phyloP scores from a whole-genome alignment of 768 basidiomycete species.

The Lepiota venenata region DNA sequence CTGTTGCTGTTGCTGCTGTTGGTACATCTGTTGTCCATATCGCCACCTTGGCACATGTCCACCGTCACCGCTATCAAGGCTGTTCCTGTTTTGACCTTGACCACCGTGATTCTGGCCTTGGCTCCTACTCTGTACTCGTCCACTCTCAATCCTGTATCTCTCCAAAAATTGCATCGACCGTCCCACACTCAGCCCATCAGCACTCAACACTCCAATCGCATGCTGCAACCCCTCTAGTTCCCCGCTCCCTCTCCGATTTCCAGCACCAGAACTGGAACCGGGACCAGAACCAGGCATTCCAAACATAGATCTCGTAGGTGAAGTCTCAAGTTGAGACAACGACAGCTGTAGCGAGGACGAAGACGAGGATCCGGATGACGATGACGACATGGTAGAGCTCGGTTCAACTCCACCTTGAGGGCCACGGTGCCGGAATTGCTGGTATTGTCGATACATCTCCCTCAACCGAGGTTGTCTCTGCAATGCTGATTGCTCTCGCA shows the following conservation, averaged over 20 bases:
- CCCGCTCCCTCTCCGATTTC: background rate
- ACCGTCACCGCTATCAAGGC: no score
- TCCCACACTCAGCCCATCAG: slow-evolving; percentile 4
- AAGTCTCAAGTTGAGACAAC: slow-evolving; percentile 5
- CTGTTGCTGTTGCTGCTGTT: no score
- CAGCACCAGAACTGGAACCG: background rate
- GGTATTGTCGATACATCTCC: background rate
- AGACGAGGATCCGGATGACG: background rate
- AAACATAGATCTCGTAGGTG: background rate
- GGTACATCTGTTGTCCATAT: no score
- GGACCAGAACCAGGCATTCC: background rate
- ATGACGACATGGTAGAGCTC: background rate
- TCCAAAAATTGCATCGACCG: slow-evolving; percentile 6
- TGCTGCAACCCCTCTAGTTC: background rate
- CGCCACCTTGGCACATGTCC: no score
- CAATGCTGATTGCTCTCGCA: background rate
- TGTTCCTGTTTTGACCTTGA: background rate
- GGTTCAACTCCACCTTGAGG: background rate
- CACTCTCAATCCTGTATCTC: slow-evolving; percentile 1
- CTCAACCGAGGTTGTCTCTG: background rate
- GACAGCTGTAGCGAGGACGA: background rate
- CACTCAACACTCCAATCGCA: slow-evolving; percentile 6
- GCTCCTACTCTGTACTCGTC: background rate
- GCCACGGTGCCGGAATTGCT: background rate
- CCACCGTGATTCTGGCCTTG: background rate